These are phyloP conservation scores for Lizanozyma gosingica DNA, from an alignment of 1,139 yeast genomes.

Conservation along the genomic window DNA sequence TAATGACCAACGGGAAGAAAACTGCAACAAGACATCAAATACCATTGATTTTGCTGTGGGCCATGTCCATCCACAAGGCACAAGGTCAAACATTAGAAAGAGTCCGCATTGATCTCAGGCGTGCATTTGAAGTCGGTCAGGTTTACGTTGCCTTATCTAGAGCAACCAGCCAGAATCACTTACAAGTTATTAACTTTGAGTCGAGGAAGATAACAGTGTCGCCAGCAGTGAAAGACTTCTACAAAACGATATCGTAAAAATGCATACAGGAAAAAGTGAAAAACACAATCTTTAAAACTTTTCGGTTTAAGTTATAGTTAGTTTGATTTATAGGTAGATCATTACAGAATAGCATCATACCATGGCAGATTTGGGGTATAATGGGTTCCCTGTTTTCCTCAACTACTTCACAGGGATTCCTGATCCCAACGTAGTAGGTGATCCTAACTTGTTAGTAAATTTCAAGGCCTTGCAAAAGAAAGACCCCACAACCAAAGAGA, in stretches of 20 bases:
- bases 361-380: conserved; percentile 24
- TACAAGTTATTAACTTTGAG: conserved; percentile 68
- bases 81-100: conserved; percentile 85
- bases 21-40: conserved; percentile 53
- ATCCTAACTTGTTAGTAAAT: conserved; percentile 52
- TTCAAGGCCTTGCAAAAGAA: conserved; percentile 72
- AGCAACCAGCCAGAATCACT: conserved; percentile 65
- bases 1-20: conserved; percentile 12
- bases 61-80: conserved; percentile 81
- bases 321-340: too few species aligned
- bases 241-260: too few species aligned
- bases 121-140: conserved; percentile 76
- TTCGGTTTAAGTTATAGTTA: too few species aligned
- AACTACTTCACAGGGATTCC: conserved; percentile 76
- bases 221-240: conserved; percentile 58
- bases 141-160: conserved; percentile 88
- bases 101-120: conserved; percentile 64
- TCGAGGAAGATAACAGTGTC: conserved; percentile 57
- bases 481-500: conserved; percentile 78
- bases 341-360: too few species aligned
- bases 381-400: conserved; percentile 62
- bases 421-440: conserved; percentile 48
- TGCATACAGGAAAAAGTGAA: too few species aligned
- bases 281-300: not conserved
- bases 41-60: conserved; percentile 80